Percentiles rank a stretch among this genome's conserved stretches.
These are phyloP conservation scores for Penicillium digitatum DNA, from an alignment of 2,329 filamentous ascomycete genomes.

Conservation along the genomic window DNA sequence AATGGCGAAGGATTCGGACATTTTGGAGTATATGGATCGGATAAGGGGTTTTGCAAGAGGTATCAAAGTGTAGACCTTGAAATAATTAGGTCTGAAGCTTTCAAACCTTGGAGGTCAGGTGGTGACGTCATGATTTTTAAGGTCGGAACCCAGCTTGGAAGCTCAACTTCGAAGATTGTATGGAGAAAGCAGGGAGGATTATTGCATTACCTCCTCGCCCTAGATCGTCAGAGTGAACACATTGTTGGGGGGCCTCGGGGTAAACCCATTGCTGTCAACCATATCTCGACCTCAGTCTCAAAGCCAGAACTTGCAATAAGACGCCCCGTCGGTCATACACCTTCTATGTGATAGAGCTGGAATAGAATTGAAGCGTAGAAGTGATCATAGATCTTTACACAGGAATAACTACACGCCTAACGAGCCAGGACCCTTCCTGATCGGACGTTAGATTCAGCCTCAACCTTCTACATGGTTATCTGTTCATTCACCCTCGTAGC, in stretches of 20 bases:
- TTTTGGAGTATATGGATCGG: background rate
- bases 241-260: background rate
- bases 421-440: background rate
- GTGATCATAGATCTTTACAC: background rate
- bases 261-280: background rate
- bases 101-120: background rate
- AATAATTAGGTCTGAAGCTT: background rate
- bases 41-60: background rate
- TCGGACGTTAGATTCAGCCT: too few species aligned
- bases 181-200: background rate
- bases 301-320: too few species aligned
- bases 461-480: background rate
- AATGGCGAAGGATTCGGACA: constrained; percentile 46
- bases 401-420: background rate
- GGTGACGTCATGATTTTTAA: background rate
- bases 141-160: background rate
- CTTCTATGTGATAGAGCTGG: too few species aligned
- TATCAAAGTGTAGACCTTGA: background rate
- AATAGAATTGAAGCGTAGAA: too few species aligned
- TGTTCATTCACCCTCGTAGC: too few species aligned
- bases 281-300: background rate
- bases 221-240: background rate
- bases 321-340: too few species aligned
- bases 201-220: background rate
- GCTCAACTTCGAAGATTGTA: background rate